Conservation (phyloP, 2,329 filamentous ascomycete genomes). For the Phialophora verrucosa region DNA sequence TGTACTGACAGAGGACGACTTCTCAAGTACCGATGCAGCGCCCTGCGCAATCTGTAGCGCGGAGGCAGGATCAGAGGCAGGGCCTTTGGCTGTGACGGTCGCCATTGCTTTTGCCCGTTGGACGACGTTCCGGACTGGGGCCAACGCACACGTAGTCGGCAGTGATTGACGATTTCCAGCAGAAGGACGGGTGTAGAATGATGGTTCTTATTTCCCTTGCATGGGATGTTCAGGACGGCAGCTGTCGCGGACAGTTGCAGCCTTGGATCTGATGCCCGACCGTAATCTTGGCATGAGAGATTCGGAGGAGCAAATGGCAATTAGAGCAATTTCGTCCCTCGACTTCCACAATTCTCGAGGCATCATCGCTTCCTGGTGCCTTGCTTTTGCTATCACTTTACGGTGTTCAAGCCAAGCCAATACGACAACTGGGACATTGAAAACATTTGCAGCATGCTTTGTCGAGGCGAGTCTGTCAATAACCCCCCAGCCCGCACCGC, state of each 20-base stretch:
- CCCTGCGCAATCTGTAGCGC: constrained; percentile 51
- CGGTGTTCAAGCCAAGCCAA: neutral
- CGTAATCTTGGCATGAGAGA: neutral
- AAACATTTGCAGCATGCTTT: neutral
- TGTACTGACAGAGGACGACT: constrained; percentile 55
- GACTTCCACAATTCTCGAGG: neutral
- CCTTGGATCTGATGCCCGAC: neutral
- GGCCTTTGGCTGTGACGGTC: constrained; percentile 15
- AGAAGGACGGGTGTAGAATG: neutral
- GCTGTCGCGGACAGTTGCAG: neutral
- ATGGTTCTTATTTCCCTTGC: neutral
- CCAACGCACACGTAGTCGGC: neutral
- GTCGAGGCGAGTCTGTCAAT: neutral
- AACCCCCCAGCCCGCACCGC: neutral
- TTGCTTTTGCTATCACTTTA: neutral
- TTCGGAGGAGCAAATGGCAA: neutral
- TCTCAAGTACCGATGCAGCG: constrained; percentile 52
- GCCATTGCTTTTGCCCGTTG: constrained; percentile 23
- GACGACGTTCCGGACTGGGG: neutral
- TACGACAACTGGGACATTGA: neutral
- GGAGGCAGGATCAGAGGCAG: constrained; percentile 53
- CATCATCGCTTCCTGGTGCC: neutral
- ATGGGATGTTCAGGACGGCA: neutral
- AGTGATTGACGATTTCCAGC: no score
- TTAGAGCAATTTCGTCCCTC: neutral